phyloP scores from a whole-genome alignment of 1,284 basidiomycete species.

The Serendipita sp. region DNA sequence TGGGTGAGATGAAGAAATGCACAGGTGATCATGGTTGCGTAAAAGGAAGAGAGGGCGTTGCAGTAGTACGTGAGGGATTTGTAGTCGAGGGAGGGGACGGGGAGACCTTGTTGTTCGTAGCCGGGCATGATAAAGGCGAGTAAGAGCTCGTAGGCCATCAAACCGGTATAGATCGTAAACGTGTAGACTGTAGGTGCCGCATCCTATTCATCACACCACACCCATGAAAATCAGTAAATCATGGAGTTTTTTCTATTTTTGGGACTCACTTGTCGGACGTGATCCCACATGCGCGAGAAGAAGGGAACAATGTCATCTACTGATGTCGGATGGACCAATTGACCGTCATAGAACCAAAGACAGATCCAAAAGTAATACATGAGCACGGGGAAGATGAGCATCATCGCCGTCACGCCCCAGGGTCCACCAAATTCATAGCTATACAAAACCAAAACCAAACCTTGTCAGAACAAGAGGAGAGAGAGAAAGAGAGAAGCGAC shows the following conservation, averaged over 20 bases:
- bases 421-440: constrained; percentile 97
- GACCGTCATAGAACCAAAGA: constrained; percentile 89
- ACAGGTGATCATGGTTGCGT: constrained; percentile 71
- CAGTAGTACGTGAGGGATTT: constrained; percentile 93
- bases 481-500: background rate
- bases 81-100: constrained; percentile 83
- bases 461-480: background rate
- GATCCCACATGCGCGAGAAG: constrained; percentile 68
- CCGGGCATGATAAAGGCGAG: constrained; percentile 88
- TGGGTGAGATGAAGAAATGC: constrained; percentile 62
- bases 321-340: constrained; percentile 62
- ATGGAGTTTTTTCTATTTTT: no score
- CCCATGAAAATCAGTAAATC: background rate
- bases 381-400: constrained; percentile 81
- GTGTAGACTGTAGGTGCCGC: constrained; percentile 84
- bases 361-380: constrained; percentile 99
- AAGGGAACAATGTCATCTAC: constrained; percentile 68
- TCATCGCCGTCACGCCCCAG: constrained; percentile 81
- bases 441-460: constrained; percentile 11
- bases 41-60: constrained; percentile 83
- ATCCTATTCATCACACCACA: constrained; percentile 37
- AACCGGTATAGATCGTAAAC: constrained; percentile 78
- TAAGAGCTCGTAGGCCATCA: constrained; percentile 80
- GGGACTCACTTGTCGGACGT: constrained; percentile 56
- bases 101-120: constrained; percentile 84